phyloP scores from a whole-genome alignment of 2,329 filamentous ascomycete genomes.

The Calonectria crousiana region DNA sequence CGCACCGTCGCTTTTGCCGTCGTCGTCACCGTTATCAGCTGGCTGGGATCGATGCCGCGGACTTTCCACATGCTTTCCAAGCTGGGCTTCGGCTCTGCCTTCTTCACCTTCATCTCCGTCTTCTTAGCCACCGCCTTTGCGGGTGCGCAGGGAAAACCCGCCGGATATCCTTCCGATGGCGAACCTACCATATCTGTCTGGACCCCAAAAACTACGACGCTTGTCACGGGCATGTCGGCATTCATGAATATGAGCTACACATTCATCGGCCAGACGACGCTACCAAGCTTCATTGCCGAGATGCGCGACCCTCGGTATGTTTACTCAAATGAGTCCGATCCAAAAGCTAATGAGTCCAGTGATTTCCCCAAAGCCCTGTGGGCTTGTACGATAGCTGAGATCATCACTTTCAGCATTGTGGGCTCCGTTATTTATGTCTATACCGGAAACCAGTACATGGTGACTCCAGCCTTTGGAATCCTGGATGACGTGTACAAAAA shows the following conservation, averaged over 20 bases:
- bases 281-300: slow-evolving; percentile 95
- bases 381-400: slow-evolving; percentile 88
- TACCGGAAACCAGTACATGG: slow-evolving; percentile 90
- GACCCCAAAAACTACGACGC: slow-evolving; percentile 78
- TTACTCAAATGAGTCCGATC: neutral
- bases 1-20: slow-evolving; percentile 87
- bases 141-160: slow-evolving; percentile 80
- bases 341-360: slow-evolving; percentile 52
- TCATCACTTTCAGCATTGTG: slow-evolving; percentile 87
- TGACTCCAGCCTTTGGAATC: slow-evolving; percentile 87
- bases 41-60: slow-evolving; percentile 83
- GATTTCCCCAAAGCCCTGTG: slow-evolving; percentile 96
- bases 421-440: slow-evolving; percentile 86
- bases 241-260: slow-evolving; percentile 98
- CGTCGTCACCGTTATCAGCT: slow-evolving; percentile 76
- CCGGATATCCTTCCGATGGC: slow-evolving; percentile 73
- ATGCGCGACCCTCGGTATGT: slow-evolving; percentile 75
- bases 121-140: slow-evolving; percentile 86
- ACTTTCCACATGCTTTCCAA: slow-evolving; percentile 88
- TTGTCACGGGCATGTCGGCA: slow-evolving; percentile 85
- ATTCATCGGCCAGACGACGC: slow-evolving; percentile 94
- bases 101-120: slow-evolving; percentile 92
- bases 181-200: slow-evolving; percentile 76
- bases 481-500: slow-evolving; percentile 86
- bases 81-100: slow-evolving; percentile 81